phyloP scores from a whole-genome alignment of 1,139 yeast genomes.

The Yamadazyma kanchanaburiensis region DNA sequence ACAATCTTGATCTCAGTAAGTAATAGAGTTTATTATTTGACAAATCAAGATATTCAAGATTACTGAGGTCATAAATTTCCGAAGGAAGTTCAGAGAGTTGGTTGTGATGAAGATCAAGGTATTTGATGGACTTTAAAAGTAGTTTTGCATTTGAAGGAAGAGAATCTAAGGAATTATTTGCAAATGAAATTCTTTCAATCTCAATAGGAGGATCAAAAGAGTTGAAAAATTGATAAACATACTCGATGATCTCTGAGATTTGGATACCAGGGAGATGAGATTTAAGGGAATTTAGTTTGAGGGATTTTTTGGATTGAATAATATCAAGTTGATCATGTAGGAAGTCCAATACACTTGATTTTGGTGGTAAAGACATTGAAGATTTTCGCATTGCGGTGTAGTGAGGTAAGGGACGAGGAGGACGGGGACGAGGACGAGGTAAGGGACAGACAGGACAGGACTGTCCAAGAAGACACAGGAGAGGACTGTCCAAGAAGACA shows the following conservation, averaged over 20 bases:
- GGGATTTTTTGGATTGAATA: constrained; percentile 18
- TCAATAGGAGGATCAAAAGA: constrained; percentile 31
- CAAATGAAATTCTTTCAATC: constrained; percentile 53
- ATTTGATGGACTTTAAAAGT: constrained; percentile 47
- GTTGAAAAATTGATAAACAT: constrained; percentile 21
- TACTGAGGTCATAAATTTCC: constrained; percentile 27
- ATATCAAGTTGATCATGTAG: constrained; percentile 25
- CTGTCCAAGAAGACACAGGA: not conserved
- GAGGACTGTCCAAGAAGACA: not conserved
- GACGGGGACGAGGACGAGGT: not conserved
- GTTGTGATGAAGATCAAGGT: constrained; percentile 67
- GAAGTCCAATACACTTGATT: constrained; percentile 11
- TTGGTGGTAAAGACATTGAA: not conserved
- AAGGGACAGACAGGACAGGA: not conserved
- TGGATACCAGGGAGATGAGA: constrained; percentile 7
- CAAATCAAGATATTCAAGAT: constrained; percentile 65
- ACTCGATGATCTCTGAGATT: constrained; percentile 23
- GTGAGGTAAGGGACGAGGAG: not conserved
- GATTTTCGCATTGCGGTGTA: not conserved
- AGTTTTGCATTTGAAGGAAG: constrained; percentile 48
- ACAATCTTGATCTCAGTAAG: constrained; percentile 39
- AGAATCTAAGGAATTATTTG: constrained; percentile 44
- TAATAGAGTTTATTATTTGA: constrained; percentile 51
- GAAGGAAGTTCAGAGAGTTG: constrained; percentile 51
- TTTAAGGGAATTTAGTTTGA: constrained; percentile 18